A percentile compares a stretch with the other conserved stretches of the same genome.
Evolutionary conservation across 495 filamentous ascomycete genomes (phyloP).

Genomic region (Penicillium egyptiacum): DNA sequence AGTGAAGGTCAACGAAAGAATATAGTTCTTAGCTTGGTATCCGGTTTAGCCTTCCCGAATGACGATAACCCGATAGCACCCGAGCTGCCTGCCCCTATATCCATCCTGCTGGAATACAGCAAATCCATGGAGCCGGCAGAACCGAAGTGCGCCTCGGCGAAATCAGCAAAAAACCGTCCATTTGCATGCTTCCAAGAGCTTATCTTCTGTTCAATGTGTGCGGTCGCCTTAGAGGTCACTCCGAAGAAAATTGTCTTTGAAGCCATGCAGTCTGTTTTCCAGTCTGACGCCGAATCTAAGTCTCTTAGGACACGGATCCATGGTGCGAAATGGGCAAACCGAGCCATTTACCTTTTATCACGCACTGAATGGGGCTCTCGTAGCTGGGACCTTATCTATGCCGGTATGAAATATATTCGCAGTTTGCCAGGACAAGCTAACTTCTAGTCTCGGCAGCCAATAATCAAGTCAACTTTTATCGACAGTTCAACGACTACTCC

Average conservation of each 20-base stretch:
- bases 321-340: constrained; percentile 12
- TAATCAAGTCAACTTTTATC: background rate
- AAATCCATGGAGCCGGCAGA: too few relatives aligned
- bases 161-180: too few relatives aligned
- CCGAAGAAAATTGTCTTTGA: constrained; percentile 1
- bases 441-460: background rate
- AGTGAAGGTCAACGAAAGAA: too few relatives aligned
- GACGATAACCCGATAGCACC: too few relatives aligned
- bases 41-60: too few relatives aligned
- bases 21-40: too few relatives aligned
- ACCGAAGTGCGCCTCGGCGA: too few relatives aligned
- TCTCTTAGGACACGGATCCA: constrained; percentile 3
- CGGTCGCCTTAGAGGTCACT: background rate
- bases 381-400: constrained; percentile 9
- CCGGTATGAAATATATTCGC: background rate
- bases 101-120: too few relatives aligned
- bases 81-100: too few relatives aligned
- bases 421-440: background rate
- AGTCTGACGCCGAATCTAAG: background rate
- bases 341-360: constrained; percentile 3
- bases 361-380: constrained; percentile 3
- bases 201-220: constrained; percentile 6
- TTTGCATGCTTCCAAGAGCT: constrained; percentile 10
- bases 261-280: background rate
- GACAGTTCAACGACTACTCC: background rate